A percentile compares a stretch with the other conserved stretches of the same genome.
These are phyloP conservation scores for Coccomyxa sp. DNA, from an alignment of 139 green algal genomes.

Conservation along the genomic window DNA sequence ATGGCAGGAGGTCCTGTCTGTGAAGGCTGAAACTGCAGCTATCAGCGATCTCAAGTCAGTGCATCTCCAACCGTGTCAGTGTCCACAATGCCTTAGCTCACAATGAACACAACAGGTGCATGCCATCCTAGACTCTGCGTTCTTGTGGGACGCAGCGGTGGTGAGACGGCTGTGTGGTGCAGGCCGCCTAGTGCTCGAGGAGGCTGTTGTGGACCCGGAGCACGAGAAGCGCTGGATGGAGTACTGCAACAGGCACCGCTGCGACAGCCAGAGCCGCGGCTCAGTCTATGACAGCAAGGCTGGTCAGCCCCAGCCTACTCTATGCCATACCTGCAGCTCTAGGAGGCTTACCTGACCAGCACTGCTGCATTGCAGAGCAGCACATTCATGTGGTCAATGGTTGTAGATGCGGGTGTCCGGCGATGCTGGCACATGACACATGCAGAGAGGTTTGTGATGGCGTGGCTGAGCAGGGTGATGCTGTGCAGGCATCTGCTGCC, in stretches of 20 bases:
- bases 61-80: no score
- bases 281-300: slow-evolving; percentile 44
- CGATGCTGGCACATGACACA: not conserved
- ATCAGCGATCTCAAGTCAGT: not conserved
- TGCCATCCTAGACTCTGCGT: not conserved
- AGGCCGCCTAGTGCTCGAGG: not conserved
- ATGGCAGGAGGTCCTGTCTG: not conserved
- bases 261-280: slow-evolving; percentile 39
- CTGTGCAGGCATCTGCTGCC: slow-evolving; percentile 56
- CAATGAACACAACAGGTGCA: not conserved
- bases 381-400: not conserved
- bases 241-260: slow-evolving; percentile 14
- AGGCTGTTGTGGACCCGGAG: not conserved
- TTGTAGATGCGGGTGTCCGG: not conserved
- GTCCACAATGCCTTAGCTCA: no score
- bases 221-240: slow-evolving; percentile 7
- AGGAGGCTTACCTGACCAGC: no score
- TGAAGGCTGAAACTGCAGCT: not conserved
- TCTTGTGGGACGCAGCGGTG: not conserved
- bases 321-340: no score
- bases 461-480: no score
- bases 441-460: no score
- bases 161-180: not conserved
- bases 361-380: no score
- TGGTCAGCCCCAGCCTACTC: slow-evolving; percentile 11